Evolutionary conservation across 108 stramenopile genomes (phyloP).

Genomic region (Bacterosira constricta): DNA sequence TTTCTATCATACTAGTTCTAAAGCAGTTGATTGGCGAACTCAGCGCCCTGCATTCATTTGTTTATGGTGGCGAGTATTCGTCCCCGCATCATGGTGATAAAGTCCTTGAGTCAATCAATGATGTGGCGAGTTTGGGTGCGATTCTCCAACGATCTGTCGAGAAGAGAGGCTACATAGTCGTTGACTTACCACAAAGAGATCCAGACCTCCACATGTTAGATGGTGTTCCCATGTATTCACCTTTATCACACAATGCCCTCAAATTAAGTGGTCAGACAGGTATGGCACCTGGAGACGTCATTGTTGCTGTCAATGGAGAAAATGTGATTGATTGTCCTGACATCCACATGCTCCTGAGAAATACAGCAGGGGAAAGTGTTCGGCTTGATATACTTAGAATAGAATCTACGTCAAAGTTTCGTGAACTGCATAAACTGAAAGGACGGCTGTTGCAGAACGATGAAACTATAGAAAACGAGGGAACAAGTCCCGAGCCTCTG

Average conservation of each 20-base stretch:
- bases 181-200: slow-evolving; percentile 59
- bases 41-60: slow-evolving; percentile 78
- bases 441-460: slow-evolving; percentile 18
- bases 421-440: background rate
- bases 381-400: slow-evolving; percentile 67
- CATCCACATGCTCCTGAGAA: slow-evolving; percentile 67
- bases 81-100: slow-evolving; percentile 46
- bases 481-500: slow-evolving; percentile 37
- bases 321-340: slow-evolving; percentile 69
- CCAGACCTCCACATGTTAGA: slow-evolving; percentile 71
- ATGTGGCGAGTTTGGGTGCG: slow-evolving; percentile 73
- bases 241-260: slow-evolving; percentile 55
- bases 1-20: too few relatives aligned
- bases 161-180: slow-evolving; percentile 70
- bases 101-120: slow-evolving; percentile 25
- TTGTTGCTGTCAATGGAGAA: slow-evolving; percentile 76
- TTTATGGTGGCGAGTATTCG: slow-evolving; percentile 79
- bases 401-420: slow-evolving; percentile 24
- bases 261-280: slow-evolving; percentile 64
- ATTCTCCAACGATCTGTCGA: slow-evolving; percentile 49
- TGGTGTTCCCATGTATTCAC: slow-evolving; percentile 60
- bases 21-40: slow-evolving; percentile 77
- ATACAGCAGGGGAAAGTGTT: slow-evolving; percentile 55
- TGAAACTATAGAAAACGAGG: slow-evolving; percentile 22
- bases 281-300: slow-evolving; percentile 69